phyloP scores from a whole-genome alignment of 1,284 basidiomycete genomes.

The Phenoliferia sp. region DNA sequence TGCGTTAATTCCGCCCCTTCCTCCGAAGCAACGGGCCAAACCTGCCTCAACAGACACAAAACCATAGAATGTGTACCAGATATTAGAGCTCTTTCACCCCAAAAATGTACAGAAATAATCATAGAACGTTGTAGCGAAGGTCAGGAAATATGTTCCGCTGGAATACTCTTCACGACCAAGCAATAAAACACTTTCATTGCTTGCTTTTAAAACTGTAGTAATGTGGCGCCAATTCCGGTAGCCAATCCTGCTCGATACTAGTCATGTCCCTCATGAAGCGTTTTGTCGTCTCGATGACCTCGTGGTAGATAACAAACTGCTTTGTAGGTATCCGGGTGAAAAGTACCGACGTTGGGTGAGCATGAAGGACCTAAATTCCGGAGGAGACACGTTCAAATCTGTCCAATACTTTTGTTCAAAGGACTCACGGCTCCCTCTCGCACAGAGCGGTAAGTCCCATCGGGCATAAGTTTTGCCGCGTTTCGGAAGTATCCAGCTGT shows the following conservation, averaged over 20 bases:
- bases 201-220: slow-evolving; percentile 1
- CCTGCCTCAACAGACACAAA: too few species aligned
- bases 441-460: slow-evolving; percentile 62
- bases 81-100: too few species aligned
- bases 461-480: slow-evolving; percentile 61
- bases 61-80: too few species aligned
- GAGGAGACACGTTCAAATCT: too few species aligned
- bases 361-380: slow-evolving; percentile 65
- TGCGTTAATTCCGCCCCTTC: too few species aligned
- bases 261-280: slow-evolving; percentile 56
- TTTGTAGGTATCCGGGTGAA: slow-evolving; percentile 85
- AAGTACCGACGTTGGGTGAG: slow-evolving; percentile 89
- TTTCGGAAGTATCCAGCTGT: slow-evolving; percentile 92
- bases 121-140: not conserved
- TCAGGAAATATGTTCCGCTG: not conserved
- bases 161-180: not conserved
- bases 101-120: too few species aligned
- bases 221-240: slow-evolving; percentile 46
- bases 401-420: too few species aligned
- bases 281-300: slow-evolving; percentile 93
- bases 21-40: too few species aligned
- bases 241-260: slow-evolving; percentile 51
- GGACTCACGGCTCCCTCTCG: slow-evolving; percentile 67
- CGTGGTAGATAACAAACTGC: slow-evolving; percentile 92
- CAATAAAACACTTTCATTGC: not conserved